These are phyloP conservation scores for Trichomonas gallinae DNA, from an alignment of 208 protist species.

Conservation along the genomic window DNA sequence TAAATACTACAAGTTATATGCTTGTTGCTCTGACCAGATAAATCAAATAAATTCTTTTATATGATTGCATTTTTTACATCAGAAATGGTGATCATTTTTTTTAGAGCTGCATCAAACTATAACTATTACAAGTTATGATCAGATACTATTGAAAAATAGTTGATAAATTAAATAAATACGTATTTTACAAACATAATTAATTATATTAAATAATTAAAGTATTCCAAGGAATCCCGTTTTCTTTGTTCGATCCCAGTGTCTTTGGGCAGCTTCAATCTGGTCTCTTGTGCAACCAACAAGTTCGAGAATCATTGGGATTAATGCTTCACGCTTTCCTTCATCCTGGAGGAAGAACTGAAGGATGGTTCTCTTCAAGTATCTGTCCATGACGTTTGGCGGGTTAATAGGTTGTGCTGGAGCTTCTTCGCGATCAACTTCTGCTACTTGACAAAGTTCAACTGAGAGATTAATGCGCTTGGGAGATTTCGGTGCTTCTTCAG, in stretches of 20 bases:
- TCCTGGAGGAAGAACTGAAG: constrained; percentile 2
- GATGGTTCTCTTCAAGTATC: not conserved
- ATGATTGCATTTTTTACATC: too few relatives aligned
- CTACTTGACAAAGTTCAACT: not conserved
- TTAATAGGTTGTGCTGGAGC: not conserved
- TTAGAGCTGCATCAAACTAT: too few relatives aligned
- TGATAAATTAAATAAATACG: too few relatives aligned
- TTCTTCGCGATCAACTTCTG: not conserved
- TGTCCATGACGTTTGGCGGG: not conserved
- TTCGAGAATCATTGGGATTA: constrained; percentile 16
- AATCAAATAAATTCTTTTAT: too few relatives aligned
- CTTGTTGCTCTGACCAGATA: too few relatives aligned
- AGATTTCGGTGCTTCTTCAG: not conserved
- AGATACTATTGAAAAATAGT: too few relatives aligned
- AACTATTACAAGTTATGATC: too few relatives aligned
- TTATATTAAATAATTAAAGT: not conserved
- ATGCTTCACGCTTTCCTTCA: not conserved
- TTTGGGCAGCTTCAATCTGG: not conserved
- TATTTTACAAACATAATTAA: too few relatives aligned
- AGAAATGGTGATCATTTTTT: too few relatives aligned
- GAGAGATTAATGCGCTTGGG: not conserved
- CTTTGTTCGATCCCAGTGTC: not conserved
- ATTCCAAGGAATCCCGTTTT: not conserved
- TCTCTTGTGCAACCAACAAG: not conserved
- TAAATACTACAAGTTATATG: too few relatives aligned